phyloP scores from a whole-genome alignment of 371 early-diverging fungal genomes.

The Chytridium lagenaria region DNA sequence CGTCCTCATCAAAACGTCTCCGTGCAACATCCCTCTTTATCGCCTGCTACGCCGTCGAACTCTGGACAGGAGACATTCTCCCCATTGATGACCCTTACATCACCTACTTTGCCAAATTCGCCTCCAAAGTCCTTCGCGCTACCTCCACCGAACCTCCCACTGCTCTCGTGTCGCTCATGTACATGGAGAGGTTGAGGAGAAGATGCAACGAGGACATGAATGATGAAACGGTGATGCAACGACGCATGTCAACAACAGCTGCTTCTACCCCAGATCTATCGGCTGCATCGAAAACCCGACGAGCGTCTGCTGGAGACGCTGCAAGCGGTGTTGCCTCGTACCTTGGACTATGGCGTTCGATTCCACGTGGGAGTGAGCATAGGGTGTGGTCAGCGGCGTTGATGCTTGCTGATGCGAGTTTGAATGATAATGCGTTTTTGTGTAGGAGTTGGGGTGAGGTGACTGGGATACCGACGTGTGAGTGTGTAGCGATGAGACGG shows the following conservation, averaged over 20 bases:
- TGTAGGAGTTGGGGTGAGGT: slow-evolving; percentile 42
- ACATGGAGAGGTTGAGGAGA: neutral
- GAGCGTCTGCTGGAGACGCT: neutral
- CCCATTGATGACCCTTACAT: neutral
- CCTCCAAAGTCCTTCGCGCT: neutral
- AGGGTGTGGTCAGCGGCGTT: slow-evolving; percentile 19
- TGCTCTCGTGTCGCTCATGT: neutral
- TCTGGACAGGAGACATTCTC: slow-evolving; percentile 1
- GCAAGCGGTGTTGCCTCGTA: neutral
- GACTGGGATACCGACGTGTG: slow-evolving; percentile 18
- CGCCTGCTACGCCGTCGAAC: slow-evolving; percentile 10
- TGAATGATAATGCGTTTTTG: slow-evolving; percentile 44
- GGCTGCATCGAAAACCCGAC: neutral
- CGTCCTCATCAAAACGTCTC: neutral
- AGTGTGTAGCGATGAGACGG: slow-evolving; percentile 2
- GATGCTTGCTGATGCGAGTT: slow-evolving; percentile 36
- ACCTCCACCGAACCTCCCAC: slow-evolving; percentile 1
- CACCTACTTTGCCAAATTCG: neutral
- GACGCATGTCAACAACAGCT: neutral
- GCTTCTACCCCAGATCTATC: neutral
- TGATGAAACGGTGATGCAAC: neutral
- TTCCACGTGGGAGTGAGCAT: neutral
- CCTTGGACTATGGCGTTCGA: neutral
- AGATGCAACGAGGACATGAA: neutral
- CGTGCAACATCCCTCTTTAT: neutral